These are phyloP conservation scores for Fusarium albosuccineum DNA, from an alignment of 2,329 filamentous ascomycete genomes.

Conservation along the genomic window DNA sequence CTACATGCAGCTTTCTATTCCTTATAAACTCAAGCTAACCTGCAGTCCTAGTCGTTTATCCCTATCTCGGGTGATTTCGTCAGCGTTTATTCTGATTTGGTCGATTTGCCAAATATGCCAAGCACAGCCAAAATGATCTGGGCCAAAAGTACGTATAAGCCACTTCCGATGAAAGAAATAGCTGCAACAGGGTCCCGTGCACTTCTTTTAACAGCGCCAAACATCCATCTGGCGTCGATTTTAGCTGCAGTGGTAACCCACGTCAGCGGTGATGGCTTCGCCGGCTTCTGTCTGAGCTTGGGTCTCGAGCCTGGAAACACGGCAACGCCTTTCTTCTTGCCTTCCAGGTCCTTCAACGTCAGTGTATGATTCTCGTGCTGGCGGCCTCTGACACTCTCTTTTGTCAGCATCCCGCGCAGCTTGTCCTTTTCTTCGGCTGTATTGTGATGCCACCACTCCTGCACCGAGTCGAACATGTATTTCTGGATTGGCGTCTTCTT, in stretches of 20 bases:
- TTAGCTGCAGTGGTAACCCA: slow-evolving; percentile 40
- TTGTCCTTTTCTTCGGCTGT: slow-evolving; percentile 35
- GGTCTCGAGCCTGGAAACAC: slow-evolving; percentile 45
- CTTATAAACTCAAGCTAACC: no score
- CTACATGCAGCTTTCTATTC: no score
- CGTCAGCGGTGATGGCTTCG: slow-evolving; percentile 39
- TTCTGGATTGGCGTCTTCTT: slow-evolving; percentile 79
- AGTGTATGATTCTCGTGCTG: slow-evolving; percentile 48
- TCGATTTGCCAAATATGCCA: slow-evolving; percentile 13
- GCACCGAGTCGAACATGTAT: slow-evolving; percentile 85
- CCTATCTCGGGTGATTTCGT: no score
- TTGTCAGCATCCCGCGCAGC: slow-evolving; percentile 43
- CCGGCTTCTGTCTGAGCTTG: slow-evolving; percentile 37
- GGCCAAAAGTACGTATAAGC: slow-evolving; percentile 27
- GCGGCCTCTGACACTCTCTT: slow-evolving; percentile 43
- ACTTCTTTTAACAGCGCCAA: slow-evolving; percentile 31
- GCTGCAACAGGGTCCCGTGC: slow-evolving; percentile 33
- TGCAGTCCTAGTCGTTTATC: no score
- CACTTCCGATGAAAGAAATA: slow-evolving; percentile 16
- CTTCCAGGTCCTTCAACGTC: slow-evolving; percentile 41
- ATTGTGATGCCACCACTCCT: slow-evolving; percentile 76
- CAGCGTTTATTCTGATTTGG: not conserved
- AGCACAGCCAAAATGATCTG: slow-evolving; percentile 19
- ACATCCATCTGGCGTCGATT: slow-evolving; percentile 36
- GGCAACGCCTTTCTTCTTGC: slow-evolving; percentile 42